These are phyloP conservation scores for Eucalyptus tenuipes DNA, from an alignment of 345 rosid genomes.

Conservation along the genomic window DNA sequence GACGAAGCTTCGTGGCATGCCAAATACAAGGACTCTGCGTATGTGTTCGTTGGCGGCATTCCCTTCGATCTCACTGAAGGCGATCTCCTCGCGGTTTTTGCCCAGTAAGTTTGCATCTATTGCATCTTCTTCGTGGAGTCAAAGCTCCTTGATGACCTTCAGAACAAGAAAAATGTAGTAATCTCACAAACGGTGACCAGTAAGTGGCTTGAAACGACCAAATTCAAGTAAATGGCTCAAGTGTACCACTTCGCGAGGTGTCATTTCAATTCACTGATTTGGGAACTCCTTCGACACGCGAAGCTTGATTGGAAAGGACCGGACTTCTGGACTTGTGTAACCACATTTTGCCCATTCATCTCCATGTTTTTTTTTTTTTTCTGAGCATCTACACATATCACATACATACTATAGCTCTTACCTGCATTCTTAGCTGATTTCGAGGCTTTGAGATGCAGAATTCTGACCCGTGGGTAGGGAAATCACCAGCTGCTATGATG, in stretches of 20 bases:
- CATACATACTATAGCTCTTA: background rate
- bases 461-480: background rate
- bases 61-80: slow-evolving; percentile 95
- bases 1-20: slow-evolving; percentile 95
- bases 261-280: background rate
- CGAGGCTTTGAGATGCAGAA: background rate
- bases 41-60: slow-evolving; percentile 69
- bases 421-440: background rate
- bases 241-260: background rate
- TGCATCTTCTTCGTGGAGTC: background rate
- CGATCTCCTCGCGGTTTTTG: slow-evolving; percentile 86
- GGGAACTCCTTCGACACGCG: background rate
- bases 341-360: background rate
- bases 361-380: background rate
- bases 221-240: background rate
- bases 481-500: background rate
- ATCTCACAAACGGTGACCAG: background rate
- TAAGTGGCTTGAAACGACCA: background rate
- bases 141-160: background rate
- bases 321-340: background rate
- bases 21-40: slow-evolving; percentile 82
- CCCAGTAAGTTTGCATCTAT: slow-evolving; percentile 43
- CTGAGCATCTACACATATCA: slow-evolving; percentile 2
- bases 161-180: background rate
- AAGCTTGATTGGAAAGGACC: background rate